Evolutionary conservation across 495 filamentous ascomycete genomes (phyloP), one percentile per base, ranked within the genome.

Genomic region (Durotheca rogersii): DNA sequence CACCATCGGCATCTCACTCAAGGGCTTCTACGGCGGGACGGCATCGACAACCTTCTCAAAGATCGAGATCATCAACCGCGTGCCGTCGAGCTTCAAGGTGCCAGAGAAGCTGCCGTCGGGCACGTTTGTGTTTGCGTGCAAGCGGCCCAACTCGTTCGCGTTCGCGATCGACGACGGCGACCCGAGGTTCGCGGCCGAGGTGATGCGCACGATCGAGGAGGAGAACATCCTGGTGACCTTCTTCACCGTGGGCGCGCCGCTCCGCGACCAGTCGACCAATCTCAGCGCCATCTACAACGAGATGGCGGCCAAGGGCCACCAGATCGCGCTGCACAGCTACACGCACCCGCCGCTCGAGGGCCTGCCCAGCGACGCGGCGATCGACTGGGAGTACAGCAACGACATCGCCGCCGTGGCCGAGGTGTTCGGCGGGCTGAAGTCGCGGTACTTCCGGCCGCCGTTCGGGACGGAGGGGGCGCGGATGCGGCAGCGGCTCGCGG

Each of bases 91-190:
- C 32, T 79, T 78, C 53, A 71, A 52, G 7, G 65, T 85, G 19
- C 83, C 85, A 1, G 58, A 66, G 32, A 89, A 88, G 66, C 63
- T 86, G 11, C 75, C 82, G 0, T 84, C 74, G 0, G 85, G 85
- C 3, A 70, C 66, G 2, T 65, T 90, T 27, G 67, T 82, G 27
- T 82, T 89, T 50, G 69, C 76, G 7, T 90, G 87, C 73, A 83
- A 74, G 29, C 74, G 84, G 6, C 85, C 86, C 35, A 86, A 87
- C 60, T 82, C 79, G 0, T 88, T 90, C 65, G 87, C 87, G 0
- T 88, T 90, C 63, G 87, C 86, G 41, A 90, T 90, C 57, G 87
- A 90, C 64, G 87, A 90, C 65, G 87, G 87, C 4, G 71, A 80
- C 50, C 87, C 87, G 5, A 47, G 70, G 23, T 75, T 73, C 47